Percentiles rank a stretch among this genome's conserved stretches.
Conservation (phyloP, 768 basidiomycete genomes). For the Melanogaster broomeanus region DNA sequence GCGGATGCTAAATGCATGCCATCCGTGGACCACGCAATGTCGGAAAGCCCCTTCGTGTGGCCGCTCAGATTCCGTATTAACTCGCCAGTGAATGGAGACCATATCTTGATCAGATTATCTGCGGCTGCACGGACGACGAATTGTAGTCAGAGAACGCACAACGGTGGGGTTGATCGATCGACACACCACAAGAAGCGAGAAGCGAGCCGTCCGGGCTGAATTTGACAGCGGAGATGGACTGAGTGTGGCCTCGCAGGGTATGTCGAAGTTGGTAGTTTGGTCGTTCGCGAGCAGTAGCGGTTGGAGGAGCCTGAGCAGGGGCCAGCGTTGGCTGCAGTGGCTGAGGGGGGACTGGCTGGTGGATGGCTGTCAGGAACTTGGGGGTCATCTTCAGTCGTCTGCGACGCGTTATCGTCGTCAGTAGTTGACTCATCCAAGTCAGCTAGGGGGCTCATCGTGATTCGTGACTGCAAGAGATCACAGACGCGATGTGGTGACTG, state of each 20-base stretch:
- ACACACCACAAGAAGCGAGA: slow-evolving; percentile 86
- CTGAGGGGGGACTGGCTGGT: slow-evolving; percentile 39
- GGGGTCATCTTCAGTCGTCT: slow-evolving; percentile 85
- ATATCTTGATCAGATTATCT: slow-evolving; percentile 78
- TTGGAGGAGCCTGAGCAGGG: slow-evolving; percentile 30
- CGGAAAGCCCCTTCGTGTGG: slow-evolving; percentile 83
- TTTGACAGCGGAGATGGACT: slow-evolving; percentile 85
- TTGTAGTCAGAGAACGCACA: not conserved
- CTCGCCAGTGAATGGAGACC: slow-evolving; percentile 80
- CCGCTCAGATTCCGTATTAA: slow-evolving; percentile 74
- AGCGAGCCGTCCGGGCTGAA: slow-evolving; percentile 88
- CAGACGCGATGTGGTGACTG: not conserved
- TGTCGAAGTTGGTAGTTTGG: slow-evolving; percentile 74
- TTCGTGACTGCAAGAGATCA: slow-evolving; percentile 1
- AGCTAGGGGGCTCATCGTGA: slow-evolving; percentile 21
- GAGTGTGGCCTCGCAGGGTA: slow-evolving; percentile 74
- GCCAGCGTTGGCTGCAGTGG: slow-evolving; percentile 32
- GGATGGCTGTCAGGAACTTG: slow-evolving; percentile 66
- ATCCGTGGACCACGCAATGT: slow-evolving; percentile 88
- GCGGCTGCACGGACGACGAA: slow-evolving; percentile 51
- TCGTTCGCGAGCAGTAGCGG: slow-evolving; percentile 41
- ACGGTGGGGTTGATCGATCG: not conserved
- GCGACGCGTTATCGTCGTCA: slow-evolving; percentile 69
- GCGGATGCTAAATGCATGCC: slow-evolving; percentile 84
- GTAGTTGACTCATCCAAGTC: slow-evolving; percentile 47